Evolutionary conservation across 2,329 filamentous ascomycete genomes (phyloP).

Genomic region (Alternaria arbusti): DNA sequence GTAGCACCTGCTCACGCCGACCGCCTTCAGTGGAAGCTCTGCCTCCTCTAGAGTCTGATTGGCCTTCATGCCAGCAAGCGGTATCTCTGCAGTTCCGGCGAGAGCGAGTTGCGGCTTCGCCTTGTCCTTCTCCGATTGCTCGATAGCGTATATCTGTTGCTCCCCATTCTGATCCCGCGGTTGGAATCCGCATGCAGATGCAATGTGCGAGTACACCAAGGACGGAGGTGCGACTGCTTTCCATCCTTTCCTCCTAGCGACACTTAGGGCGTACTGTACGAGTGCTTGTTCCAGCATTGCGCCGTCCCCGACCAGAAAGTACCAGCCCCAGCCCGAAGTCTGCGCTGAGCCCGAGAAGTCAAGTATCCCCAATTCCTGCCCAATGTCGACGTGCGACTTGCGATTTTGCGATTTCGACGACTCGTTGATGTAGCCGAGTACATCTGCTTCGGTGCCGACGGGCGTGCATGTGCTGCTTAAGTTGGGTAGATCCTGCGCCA

Average conservation of each 20-base stretch:
- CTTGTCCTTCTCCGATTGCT: constrained; percentile 69
- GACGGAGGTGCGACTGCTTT: constrained; percentile 81
- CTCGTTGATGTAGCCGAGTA: constrained; percentile 79
- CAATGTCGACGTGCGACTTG: constrained; percentile 86
- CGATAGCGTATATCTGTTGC: constrained; percentile 86
- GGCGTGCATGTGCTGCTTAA: constrained; percentile 81
- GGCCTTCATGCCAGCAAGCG: constrained; percentile 88
- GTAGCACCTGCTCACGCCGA: constrained; percentile 90
- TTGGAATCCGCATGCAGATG: constrained; percentile 90
- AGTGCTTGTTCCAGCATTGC: constrained; percentile 95
- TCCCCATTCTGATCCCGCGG: constrained; percentile 89
- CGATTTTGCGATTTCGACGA: constrained; percentile 54
- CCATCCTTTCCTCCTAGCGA: constrained; percentile 78
- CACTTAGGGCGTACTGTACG: constrained; percentile 80
- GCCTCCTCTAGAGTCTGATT: constrained; percentile 69
- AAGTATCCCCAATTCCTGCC: constrained; percentile 82
- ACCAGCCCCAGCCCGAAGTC: constrained; percentile 97
- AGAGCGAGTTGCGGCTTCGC: constrained; percentile 73
- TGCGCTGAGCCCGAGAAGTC: constrained; percentile 83
- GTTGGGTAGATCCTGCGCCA: constrained; percentile 85
- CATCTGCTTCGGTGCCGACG: constrained; percentile 66
- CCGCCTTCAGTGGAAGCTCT: constrained; percentile 76
- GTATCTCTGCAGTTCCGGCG: constrained; percentile 91
- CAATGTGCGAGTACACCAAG: constrained; percentile 90
- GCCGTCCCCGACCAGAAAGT: constrained; percentile 90